These are phyloP conservation scores for Daedaleopsis nitida DNA, from an alignment of 768 basidiomycete genomes.

Conservation along the genomic window DNA sequence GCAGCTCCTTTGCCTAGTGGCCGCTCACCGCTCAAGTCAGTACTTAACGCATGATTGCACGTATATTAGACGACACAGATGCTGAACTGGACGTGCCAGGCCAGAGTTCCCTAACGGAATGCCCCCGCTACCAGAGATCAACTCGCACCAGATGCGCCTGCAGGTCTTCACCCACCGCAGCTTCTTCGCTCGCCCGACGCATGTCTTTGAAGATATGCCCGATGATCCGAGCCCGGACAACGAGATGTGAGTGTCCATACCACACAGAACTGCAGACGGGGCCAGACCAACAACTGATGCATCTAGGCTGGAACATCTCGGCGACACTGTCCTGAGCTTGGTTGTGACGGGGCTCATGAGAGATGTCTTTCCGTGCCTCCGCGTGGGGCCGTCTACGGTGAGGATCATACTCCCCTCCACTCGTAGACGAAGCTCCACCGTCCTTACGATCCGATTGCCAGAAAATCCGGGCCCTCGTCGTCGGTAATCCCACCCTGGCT, in stretches of 20 bases:
- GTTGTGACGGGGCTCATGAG: slow-evolving; percentile 65
- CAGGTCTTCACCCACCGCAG: slow-evolving; percentile 81
- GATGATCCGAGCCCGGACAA: slow-evolving; percentile 81
- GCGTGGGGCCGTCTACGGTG: slow-evolving; percentile 79
- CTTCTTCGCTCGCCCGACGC: slow-evolving; percentile 65
- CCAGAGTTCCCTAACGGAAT: slow-evolving; percentile 39
- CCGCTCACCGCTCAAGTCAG: slow-evolving; percentile 6
- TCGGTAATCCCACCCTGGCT: slow-evolving; percentile 74
- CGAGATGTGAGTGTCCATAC: slow-evolving; percentile 55
- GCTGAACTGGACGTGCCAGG: slow-evolving; percentile 17
- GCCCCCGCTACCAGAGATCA: slow-evolving; percentile 64
- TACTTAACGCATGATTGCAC: neutral
- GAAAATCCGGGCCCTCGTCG: slow-evolving; percentile 80
- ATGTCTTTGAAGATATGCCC: slow-evolving; percentile 74
- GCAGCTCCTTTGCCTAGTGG: slow-evolving; percentile 3
- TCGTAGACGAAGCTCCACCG: neutral
- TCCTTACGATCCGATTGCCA: slow-evolving; percentile 27
- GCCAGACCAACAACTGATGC: neutral
- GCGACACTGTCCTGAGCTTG: slow-evolving; percentile 72
- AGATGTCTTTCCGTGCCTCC: slow-evolving; percentile 66
- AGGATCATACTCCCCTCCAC: slow-evolving; percentile 22
- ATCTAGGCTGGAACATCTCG: slow-evolving; percentile 71
- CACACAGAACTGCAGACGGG: neutral
- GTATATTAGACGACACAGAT: neutral
- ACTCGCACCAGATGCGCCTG: slow-evolving; percentile 42